phyloP scores from a whole-genome alignment of 305 asterid species.

The Solanum hybrid region DNA sequence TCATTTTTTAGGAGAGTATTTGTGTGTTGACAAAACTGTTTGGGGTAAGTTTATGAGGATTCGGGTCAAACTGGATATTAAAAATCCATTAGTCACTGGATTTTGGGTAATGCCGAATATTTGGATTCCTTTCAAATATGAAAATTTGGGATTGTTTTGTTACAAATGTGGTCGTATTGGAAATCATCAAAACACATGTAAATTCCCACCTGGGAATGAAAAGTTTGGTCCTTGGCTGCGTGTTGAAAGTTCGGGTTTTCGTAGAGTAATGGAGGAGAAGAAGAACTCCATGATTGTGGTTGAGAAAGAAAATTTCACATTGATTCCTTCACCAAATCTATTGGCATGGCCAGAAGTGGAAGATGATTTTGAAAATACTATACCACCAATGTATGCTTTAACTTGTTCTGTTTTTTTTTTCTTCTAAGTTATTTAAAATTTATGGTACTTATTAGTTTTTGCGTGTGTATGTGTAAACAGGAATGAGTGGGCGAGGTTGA shows the following conservation, averaged over 20 bases:
- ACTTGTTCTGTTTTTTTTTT: not conserved
- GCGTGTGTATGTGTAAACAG: slow-evolving; percentile 3
- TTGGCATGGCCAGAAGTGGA: not conserved
- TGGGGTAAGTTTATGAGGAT: slow-evolving; percentile 10
- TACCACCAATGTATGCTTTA: not conserved
- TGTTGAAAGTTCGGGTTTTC: not conserved
- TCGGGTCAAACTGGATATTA: slow-evolving; percentile 13
- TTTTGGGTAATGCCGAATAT: slow-evolving; percentile 11
- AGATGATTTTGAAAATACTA: not conserved
- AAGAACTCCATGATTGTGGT: not conserved
- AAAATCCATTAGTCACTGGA: slow-evolving; percentile 16
- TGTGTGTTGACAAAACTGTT: not conserved
- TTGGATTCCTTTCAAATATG: slow-evolving; percentile 25
- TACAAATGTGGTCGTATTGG: slow-evolving; percentile 26
- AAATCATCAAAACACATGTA: slow-evolving; percentile 3
- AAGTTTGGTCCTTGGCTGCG: slow-evolving; percentile 25
- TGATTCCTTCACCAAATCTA: slow-evolving; percentile 6
- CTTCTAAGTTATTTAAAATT: not conserved
- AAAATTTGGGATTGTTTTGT: slow-evolving; percentile 17
- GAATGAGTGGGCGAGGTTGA: slow-evolving; percentile 1
- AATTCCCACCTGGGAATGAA: slow-evolving; percentile 14
- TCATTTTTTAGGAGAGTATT: slow-evolving; percentile 3
- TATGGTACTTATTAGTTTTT: too few species aligned
- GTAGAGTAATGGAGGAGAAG: not conserved
- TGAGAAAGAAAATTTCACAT: not conserved